phyloP scores from a whole-genome alignment of 2,329 filamentous ascomycete genomes.

The Alternaria novae-zelandiae region DNA sequence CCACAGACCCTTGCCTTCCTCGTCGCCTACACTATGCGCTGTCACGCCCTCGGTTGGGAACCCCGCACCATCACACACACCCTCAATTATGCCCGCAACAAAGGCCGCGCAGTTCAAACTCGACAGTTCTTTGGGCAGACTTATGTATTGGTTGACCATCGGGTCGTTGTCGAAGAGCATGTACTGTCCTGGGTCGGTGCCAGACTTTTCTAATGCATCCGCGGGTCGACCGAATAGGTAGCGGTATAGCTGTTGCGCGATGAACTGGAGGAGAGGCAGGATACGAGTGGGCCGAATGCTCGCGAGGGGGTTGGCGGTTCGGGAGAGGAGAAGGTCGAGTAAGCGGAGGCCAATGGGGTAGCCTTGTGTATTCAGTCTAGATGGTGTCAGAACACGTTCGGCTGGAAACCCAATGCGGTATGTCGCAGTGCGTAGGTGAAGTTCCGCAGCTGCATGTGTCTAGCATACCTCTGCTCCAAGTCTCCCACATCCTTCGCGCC shows the following conservation, averaged over 20 bases:
- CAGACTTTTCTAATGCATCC: constrained; percentile 89
- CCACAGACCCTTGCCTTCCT: constrained; percentile 71
- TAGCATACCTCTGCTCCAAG: constrained; percentile 79
- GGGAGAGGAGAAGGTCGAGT: constrained; percentile 89
- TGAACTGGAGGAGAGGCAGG: constrained; percentile 90
- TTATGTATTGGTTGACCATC: constrained; percentile 91
- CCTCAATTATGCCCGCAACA: constrained; percentile 93
- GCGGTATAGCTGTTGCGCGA: constrained; percentile 89
- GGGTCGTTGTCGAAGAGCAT: constrained; percentile 99
- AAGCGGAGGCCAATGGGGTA: constrained; percentile 93
- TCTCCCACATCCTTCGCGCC: constrained; percentile 92
- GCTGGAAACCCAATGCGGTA: too few relatives aligned
- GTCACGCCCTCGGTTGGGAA: constrained; percentile 84
- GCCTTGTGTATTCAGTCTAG: constrained; percentile 85
- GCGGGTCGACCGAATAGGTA: constrained; percentile 91
- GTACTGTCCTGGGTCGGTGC: constrained; percentile 88
- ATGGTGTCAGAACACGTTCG: not conserved
- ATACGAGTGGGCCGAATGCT: constrained; percentile 80
- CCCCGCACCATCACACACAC: constrained; percentile 89
- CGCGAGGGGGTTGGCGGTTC: constrained; percentile 56
- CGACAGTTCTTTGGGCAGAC: constrained; percentile 92
- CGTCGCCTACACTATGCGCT: constrained; percentile 72
- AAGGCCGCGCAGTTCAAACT: constrained; percentile 96
- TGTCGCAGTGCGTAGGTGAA: not conserved
- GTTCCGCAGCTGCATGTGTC: not conserved